phyloP scores from a whole-genome alignment of 2,329 filamentous ascomycete genomes.

The Penicillium glabrum region DNA sequence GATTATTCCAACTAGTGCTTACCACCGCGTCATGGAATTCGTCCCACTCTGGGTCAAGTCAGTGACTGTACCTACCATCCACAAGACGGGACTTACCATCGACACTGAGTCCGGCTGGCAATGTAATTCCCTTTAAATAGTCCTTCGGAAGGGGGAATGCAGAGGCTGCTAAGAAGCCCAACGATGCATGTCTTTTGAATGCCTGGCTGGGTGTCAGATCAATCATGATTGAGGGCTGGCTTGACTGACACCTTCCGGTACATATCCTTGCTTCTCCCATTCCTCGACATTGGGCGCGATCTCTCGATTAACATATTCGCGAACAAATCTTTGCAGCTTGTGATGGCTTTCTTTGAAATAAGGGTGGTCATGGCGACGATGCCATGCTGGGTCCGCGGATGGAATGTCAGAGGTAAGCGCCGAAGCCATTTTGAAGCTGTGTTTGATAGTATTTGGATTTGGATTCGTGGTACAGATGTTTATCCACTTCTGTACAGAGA shows the following conservation, averaged over 20 bases:
- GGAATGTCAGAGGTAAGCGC: slow-evolving; percentile 12
- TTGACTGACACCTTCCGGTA: no score
- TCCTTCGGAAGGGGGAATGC: slow-evolving; percentile 11
- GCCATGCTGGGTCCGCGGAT: slow-evolving; percentile 13
- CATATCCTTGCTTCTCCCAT: slow-evolving; percentile 8
- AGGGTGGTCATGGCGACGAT: slow-evolving; percentile 10
- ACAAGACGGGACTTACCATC: neutral
- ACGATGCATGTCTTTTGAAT: slow-evolving; percentile 10
- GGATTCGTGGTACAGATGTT: neutral
- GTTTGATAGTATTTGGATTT: neutral
- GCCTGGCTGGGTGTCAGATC: neutral
- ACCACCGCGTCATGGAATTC: neutral
- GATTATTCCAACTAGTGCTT: neutral
- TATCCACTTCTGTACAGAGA: no score
- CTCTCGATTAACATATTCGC: slow-evolving; percentile 13
- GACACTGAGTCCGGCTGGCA: neutral
- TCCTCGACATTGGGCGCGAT: slow-evolving; percentile 19
- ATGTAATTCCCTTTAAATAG: slow-evolving; percentile 1
- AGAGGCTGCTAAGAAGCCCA: slow-evolving; percentile 15
- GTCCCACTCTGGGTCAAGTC: neutral
- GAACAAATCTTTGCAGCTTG: slow-evolving; percentile 15
- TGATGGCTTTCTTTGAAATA: slow-evolving; percentile 20
- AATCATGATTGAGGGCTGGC: no score
- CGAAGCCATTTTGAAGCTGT: slow-evolving; percentile 2
- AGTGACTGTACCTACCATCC: neutral